Evolutionary conservation across 2,329 filamentous ascomycete species (phyloP), one percentile per base, ranked within the genome.

Genomic region (Ceratocystis papillata): DNA sequence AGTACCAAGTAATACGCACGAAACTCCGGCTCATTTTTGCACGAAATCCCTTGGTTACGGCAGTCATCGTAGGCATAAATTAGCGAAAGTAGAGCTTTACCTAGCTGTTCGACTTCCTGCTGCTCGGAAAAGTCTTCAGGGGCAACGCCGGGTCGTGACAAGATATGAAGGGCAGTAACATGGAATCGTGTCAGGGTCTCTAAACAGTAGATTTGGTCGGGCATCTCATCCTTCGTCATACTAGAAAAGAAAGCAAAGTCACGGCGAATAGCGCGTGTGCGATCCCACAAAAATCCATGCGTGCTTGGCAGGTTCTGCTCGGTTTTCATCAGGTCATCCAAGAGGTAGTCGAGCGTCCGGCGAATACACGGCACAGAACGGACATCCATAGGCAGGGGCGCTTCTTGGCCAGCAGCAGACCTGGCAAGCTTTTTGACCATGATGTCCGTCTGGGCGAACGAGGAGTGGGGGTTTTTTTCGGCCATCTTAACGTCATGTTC

Each of bases 391-490:
- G 86, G 86, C 44, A 88, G 74, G 12, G 85, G 84, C 5, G 84
- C 82, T 70, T 87, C 85, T 71, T 86, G 83, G 30, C 86, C 86
- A 59, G 86, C 86, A 44, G 86, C 84, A 30, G 86, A 88, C 60
- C 86, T 80, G 59, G 85, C 84, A 68, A 87, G 77, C 69, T 85
- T 84, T 73, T 87, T 88, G 66, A 88, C 81, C 83, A 87, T 87
- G 67, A 79, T 78, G 2, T 74, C 71, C 0, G 79, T 80, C 22
- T 77, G 76, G 3, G 83, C 77, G 70, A 80, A 78, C 22, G 74
- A 72, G 1, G 77, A 79, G 41, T 71, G 70, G 1, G 74, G 69
- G 65, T 78, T 77, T 70, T 82, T 85, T 71, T 87, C 84, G 5
- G 81, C 77, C 5, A 75, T 75, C 69, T 81, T 79, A 25, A 85